Evolutionary conservation across 106 monocot species (phyloP).

Genomic region (Allium fistulosum): DNA sequence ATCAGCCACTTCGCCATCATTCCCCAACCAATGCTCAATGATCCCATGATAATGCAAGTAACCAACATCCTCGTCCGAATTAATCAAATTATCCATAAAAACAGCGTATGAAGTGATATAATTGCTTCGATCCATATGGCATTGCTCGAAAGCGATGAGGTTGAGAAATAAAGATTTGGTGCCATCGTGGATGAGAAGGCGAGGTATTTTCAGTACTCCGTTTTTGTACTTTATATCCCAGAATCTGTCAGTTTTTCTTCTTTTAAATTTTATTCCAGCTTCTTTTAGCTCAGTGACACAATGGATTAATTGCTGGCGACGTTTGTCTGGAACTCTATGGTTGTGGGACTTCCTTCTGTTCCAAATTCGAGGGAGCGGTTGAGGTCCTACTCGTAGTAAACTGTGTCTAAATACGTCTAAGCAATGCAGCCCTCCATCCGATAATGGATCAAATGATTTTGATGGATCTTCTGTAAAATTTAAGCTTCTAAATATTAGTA

Average conservation of each 20-base stretch:
- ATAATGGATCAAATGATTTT: conserved; percentile 34
- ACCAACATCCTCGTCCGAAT: conserved; percentile 47
- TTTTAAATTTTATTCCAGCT: conserved; percentile 53
- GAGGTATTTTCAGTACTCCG: conserved; percentile 52
- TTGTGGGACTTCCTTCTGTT: conserved; percentile 34
- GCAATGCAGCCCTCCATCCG: conserved; percentile 48
- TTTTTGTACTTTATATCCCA: conserved; percentile 63
- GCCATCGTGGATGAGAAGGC: conserved; percentile 64
- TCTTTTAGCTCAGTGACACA: conserved; percentile 64
- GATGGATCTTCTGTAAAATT: not conserved
- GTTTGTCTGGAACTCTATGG: conserved; percentile 30
- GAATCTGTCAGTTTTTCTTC: conserved; percentile 48
- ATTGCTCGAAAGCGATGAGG: conserved; percentile 90
- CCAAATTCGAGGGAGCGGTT: conserved; percentile 27
- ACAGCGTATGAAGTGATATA: conserved; percentile 69
- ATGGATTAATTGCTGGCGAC: conserved; percentile 66
- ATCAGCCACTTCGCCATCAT: conserved; percentile 32
- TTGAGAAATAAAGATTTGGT: conserved; percentile 69
- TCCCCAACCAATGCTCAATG: conserved; percentile 53
- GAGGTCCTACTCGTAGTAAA: conserved; percentile 34
- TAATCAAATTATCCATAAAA: conserved; percentile 83
- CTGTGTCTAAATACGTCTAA: conserved; percentile 67
- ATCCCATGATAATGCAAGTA: conserved; percentile 48
- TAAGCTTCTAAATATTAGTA: too few relatives aligned
- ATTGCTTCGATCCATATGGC: conserved; percentile 45